Base-by-base conservation (phyloP, 352 stramenopile species). In the Phytopythium delawarense region DNA sequence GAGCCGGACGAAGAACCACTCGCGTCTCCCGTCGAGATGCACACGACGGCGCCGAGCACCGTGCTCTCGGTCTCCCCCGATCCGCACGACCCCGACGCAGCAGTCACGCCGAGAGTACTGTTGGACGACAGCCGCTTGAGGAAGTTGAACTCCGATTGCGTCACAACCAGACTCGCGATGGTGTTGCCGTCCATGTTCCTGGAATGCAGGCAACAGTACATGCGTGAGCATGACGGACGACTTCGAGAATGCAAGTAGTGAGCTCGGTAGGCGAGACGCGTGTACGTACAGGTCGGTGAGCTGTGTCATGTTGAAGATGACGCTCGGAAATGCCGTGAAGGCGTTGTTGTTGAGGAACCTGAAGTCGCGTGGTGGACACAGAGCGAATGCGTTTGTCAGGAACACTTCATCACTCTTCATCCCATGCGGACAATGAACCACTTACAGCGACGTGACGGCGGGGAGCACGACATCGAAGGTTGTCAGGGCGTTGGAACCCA, bases 271-370 rank as follows among this genome's bases (percentile, higher is more conserved):
- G 34, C 34, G 34, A 30, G 1, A 3, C 25, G 1, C 25, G 25
- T 30, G 25, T 3, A 78, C 79, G 57, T 62, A 89, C 80, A 92
- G 56, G n/a, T 74, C 66, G 8, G 72, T 83, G 62, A 92, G 80
- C 59, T 84, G 81, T 13, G 71, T 73, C 78, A 90, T 89, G 59
- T 84, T 83, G 69, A 90, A 92, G 11, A 92, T 74, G 4, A 56
- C 65, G 7, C 59, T 70, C 16, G 78, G 71, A 59, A 92, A 92
- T 12, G 66, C 71, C 0, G 73, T 81, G 61, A 92, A 51, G 23
- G 67, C 66, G 45, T 92, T 92, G 64, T 69, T 37, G 5, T 71
- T 74, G 48, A 92, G 50, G 39, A 45, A 45, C 15, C 35, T 39
- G 34, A 2, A 12, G 34, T 7, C 34, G 34, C 2, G 34, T 13